Evolutionary conservation across 2,329 filamentous ascomycete genomes (phyloP).

Genomic region (Aureobasidium mangrovei): DNA sequence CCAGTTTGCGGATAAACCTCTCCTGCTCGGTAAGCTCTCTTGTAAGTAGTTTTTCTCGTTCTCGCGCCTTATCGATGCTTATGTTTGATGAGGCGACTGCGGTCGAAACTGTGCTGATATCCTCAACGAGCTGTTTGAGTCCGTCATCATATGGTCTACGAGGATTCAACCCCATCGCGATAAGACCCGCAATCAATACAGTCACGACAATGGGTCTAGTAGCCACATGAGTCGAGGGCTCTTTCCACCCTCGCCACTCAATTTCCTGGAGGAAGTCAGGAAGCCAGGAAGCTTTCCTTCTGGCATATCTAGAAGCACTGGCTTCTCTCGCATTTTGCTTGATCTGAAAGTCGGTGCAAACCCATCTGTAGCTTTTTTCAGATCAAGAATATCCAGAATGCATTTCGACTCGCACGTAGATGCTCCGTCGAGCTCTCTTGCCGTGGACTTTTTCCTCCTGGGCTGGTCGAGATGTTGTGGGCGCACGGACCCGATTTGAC

Average conservation of each 20-base stretch:
- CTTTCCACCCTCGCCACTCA: background rate
- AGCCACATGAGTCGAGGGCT: background rate
- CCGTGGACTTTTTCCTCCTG: too few relatives aligned
- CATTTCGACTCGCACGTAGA: too few relatives aligned
- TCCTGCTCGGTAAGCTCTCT: background rate
- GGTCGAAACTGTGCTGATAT: background rate
- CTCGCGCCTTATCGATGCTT: background rate
- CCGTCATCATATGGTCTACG: conserved; percentile 6
- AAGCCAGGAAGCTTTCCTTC: too few relatives aligned
- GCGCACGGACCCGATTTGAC: too few relatives aligned
- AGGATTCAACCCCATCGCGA: background rate
- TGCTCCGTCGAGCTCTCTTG: too few relatives aligned
- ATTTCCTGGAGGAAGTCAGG: background rate
- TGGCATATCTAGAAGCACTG: too few relatives aligned
- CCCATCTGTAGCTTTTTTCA: too few relatives aligned
- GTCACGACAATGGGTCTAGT: background rate
- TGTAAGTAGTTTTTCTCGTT: background rate
- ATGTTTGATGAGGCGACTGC: background rate
- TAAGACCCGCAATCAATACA: background rate
- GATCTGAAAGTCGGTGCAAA: too few relatives aligned
- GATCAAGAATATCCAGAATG: too few relatives aligned
- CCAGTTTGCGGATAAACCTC: background rate
- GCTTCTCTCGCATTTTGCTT: too few relatives aligned
- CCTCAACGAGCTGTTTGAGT: background rate
- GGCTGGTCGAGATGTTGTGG: too few relatives aligned